A percentile compares a stretch with the other conserved stretches of the same genome.
These are phyloP conservation scores for Thalassiosira hispida DNA, from an alignment of 352 stramenopile genomes.

Conservation along the genomic window DNA sequence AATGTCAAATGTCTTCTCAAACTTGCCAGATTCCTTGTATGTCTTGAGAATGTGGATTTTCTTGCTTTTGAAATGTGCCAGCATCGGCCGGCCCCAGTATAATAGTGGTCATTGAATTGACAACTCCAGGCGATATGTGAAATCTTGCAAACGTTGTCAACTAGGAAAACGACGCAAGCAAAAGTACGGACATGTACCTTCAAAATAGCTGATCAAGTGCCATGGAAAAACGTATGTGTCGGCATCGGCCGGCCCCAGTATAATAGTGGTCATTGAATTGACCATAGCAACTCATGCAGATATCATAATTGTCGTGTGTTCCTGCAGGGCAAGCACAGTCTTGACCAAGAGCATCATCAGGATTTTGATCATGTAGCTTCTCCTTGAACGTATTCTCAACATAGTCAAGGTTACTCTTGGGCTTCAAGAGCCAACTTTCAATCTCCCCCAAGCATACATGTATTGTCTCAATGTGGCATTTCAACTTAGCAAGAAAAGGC, in stretches of 20 bases:
- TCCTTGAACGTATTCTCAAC: conserved; percentile 34
- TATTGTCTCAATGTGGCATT: conserved; percentile 35
- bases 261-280: too few species aligned
- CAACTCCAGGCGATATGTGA: too few species aligned
- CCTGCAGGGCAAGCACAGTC: not conserved
- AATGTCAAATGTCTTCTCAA: conserved; percentile 19
- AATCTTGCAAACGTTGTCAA: too few species aligned
- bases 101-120: too few species aligned
- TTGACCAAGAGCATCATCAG: not conserved
- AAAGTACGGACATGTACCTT: too few species aligned
- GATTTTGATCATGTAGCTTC: conserved; percentile 6
- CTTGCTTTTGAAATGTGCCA: conserved; percentile 26
- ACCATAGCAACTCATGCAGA: not conserved
- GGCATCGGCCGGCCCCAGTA: too few species aligned
- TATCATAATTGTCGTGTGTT: conserved; percentile 4
- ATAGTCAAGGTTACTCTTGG: conserved; percentile 25
- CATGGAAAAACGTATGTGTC: too few species aligned
- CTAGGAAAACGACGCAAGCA: too few species aligned
- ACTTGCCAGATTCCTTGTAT: not conserved
- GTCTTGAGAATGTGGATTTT: conserved; percentile 16
- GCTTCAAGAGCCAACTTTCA: conserved; percentile 44
- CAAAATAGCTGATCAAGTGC: too few species aligned
- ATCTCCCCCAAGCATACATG: conserved; percentile 51
- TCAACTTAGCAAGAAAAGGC: conserved; percentile 41
- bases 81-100: too few species aligned